Percentiles rank a stretch among this genome's conserved stretches.
Evolutionary conservation across 805 yeast genomes (phyloP).

Genomic region (Starmerella bacillaris): DNA sequence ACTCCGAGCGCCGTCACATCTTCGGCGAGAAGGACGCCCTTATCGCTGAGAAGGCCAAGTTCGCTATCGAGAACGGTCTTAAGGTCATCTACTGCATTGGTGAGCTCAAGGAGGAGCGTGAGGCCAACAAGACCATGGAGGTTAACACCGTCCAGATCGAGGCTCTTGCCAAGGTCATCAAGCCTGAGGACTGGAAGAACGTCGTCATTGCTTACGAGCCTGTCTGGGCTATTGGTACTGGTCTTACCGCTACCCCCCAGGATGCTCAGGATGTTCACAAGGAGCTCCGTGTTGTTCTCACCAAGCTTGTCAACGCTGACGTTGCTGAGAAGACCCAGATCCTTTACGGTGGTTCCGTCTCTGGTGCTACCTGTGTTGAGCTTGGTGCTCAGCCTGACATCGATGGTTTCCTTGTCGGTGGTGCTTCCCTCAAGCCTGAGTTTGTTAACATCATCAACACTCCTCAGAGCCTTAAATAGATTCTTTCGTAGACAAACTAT

Average conservation of each 20-base stretch:
- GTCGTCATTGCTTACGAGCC: conserved; percentile 97
- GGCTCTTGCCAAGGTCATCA: conserved; percentile 64
- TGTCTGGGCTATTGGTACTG: conserved; percentile 99
- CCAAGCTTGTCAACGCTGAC: conserved; percentile 54
- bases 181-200: conserved; percentile 61
- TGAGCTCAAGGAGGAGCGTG: conserved; percentile 90
- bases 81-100: conserved; percentile 93
- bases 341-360: conserved; percentile 97
- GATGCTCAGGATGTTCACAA: conserved; percentile 95
- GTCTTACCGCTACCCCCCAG: conserved; percentile 94
- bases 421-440: conserved; percentile 97
- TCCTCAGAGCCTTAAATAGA: conserved; percentile 26
- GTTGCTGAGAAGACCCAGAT: conserved; percentile 70
- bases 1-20: conserved; percentile 94
- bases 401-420: conserved; percentile 98
- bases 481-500: background rate
- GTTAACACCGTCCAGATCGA: conserved; percentile 78
- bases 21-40: conserved; percentile 79
- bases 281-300: conserved; percentile 68
- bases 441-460: conserved; percentile 79
- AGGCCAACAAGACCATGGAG: conserved; percentile 66
- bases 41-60: conserved; percentile 84
- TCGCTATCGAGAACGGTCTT: conserved; percentile 76
- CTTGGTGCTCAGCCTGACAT: conserved; percentile 87
- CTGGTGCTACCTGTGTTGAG: conserved; percentile 76